These are phyloP conservation scores for Rhizopogon sp. DNA, from an alignment of 768 basidiomycete genomes.

Conservation along the genomic window DNA sequence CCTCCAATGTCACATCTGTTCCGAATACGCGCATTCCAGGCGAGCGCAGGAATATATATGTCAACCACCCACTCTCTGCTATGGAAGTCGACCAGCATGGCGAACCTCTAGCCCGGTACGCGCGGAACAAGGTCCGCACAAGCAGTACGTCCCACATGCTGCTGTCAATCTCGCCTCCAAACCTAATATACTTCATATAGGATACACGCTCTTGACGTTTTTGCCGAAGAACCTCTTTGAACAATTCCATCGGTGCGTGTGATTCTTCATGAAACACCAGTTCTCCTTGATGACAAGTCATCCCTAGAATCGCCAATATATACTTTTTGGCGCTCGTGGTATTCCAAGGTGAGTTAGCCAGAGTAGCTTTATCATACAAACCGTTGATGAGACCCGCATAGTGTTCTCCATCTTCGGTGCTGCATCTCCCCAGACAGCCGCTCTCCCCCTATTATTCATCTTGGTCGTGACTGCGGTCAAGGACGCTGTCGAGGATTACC, in stretches of 20 bases:
- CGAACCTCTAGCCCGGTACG: conserved; percentile 64
- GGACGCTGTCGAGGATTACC: conserved; percentile 94
- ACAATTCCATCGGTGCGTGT: conserved; percentile 79
- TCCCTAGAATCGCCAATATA: conserved; percentile 75
- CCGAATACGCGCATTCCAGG: conserved; percentile 35
- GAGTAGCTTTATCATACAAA: neutral
- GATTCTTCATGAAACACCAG: neutral
- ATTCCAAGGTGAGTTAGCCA: conserved; percentile 54
- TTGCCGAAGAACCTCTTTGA: conserved; percentile 92
- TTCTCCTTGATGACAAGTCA: conserved; percentile 2
- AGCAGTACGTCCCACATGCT: conserved; percentile 58
- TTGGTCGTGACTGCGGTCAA: conserved; percentile 88
- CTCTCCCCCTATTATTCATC: conserved; percentile 85
- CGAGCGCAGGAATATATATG: conserved; percentile 68
- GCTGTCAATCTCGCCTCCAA: neutral
- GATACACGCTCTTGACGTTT: conserved; percentile 89
- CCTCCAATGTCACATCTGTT: conserved; percentile 16
- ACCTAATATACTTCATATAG: conserved; percentile 37
- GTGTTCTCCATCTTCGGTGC: conserved; percentile 93
- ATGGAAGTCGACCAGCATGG: conserved; percentile 50
- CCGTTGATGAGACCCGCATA: conserved; percentile 23
- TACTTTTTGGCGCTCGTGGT: conserved; percentile 87
- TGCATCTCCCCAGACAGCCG: conserved; percentile 72
- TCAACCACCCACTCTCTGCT: conserved; percentile 65
- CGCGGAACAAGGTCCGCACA: conserved; percentile 90